Evolutionary conservation across 2,329 filamentous ascomycete genomes (phyloP), one percentile per base, ranked within the genome.

Genomic region (Diplodia corticola): DNA sequence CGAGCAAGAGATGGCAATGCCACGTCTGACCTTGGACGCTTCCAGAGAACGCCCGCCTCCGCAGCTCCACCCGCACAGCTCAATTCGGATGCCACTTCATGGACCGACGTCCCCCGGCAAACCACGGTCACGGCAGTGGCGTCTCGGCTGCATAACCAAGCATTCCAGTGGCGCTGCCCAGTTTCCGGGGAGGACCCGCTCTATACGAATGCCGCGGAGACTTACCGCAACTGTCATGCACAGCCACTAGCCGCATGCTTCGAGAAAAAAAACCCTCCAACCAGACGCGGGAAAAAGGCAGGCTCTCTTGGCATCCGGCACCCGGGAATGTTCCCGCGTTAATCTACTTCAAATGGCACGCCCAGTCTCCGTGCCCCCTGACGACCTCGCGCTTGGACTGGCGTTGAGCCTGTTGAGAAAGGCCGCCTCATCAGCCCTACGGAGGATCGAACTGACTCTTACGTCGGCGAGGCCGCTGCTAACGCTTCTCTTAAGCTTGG

Each of bases 131-230:
- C 40, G 57, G 26, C 40, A 49, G 20, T 24, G 44, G 57, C 57
- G 40, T 59, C 40, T 59, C 57, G 40, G 40, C 20, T 35, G 17
- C n/a, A 17, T 10, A 17, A 28, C 22, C 57, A 61, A 61, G 57
- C 40, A 49, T 61, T 49, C 49, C 28, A 26, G 57, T 61, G 57
- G 57, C 57, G 57, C 28, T 24, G 57, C 57, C 57, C 26, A 49
- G 40, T 60, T 2, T 49, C 54, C 12, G 40, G 57, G 57, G 40
- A 17, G 40, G 24, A 33, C 57, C 57, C 57, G 40, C 44, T 49
- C 44, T 33, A 49, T 49, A 49, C 57, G 44, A 61, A 24, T 20
- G 20, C 37, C 2, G 24, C 12, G 55, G 20, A 40, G n/a, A 2
- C 51, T 15, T 35, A 28, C 17, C 28, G 28, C 5, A 24, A 22